Conservation (phyloP, 2,329 filamentous ascomycete genomes). For the Raffaelea arxii region DNA sequence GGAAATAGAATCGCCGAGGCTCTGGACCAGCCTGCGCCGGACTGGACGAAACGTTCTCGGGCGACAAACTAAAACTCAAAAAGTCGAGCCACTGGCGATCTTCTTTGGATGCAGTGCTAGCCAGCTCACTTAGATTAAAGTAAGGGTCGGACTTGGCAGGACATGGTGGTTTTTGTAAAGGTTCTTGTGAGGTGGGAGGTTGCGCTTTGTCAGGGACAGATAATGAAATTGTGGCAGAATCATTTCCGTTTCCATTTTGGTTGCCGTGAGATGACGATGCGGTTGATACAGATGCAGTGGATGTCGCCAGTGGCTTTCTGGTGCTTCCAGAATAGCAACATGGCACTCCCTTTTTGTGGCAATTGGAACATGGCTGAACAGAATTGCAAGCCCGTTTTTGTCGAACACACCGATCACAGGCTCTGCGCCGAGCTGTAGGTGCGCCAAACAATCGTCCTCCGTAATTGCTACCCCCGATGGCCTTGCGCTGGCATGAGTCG, state of each 20-base stretch:
- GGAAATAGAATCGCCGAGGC: slow-evolving; percentile 1
- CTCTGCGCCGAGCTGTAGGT: not conserved
- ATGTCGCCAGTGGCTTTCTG: not conserved
- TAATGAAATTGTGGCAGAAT: not conserved
- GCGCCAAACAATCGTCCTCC: not conserved
- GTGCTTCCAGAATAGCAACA: slow-evolving; percentile 1
- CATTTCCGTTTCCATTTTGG: not conserved
- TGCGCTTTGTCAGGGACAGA: not conserved
- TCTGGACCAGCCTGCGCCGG: not conserved
- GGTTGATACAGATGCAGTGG: not conserved
- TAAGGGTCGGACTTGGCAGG: no score
- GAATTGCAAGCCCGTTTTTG: slow-evolving; percentile 5
- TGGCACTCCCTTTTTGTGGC: not conserved
- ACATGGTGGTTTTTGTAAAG: no score
- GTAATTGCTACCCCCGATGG: not conserved
- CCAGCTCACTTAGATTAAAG: no score
- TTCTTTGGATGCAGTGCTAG: not conserved
- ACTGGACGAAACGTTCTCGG: not conserved
- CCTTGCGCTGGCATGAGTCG: not conserved
- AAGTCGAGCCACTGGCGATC: slow-evolving; percentile 3
- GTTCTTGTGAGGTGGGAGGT: no score
- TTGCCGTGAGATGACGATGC: not conserved
- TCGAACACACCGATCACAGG: slow-evolving; percentile 5
- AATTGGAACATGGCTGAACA: slow-evolving; percentile 3
- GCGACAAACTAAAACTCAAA: not conserved